Base-by-base conservation (phyloP, 371 early-diverging fungal species). In the Mortierella sp. region DNA sequence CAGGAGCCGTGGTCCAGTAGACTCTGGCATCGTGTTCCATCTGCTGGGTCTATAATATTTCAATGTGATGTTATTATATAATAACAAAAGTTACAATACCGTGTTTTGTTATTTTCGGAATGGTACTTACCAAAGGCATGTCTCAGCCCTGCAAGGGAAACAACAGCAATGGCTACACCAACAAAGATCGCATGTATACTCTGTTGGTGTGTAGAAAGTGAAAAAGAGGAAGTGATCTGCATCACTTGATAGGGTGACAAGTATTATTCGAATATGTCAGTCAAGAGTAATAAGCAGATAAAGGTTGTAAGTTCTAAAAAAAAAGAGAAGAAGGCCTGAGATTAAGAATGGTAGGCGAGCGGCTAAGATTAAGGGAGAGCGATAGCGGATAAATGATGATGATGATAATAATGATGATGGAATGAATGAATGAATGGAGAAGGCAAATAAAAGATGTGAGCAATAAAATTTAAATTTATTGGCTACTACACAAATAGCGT, bases 1-100 rank as follows among this genome's bases (percentile, higher is more conserved):
- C 88, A 89, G 68, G 76, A 76, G 34, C 73, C 73, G 7, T 86
- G 76, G 37, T 85, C 83, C 8, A 89, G 73, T 64, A 88, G 83
- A 43, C 85, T 76, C 40, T 81, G 67, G 35, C 89, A 89, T 15
- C 86, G 67, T 28, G 68, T 83, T 28, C 70, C 76, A 65, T 90
- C 86, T 37, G 76, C 72, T 3, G 83, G 79, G 29, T 82, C 86
- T 89, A 60, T 12, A 42, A 13, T 3, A 3, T 47, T 47, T 5
- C 7, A 54, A 6, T n/a, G n/a, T n/a, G n/a, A n/a, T n/a, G n/a
- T n/a, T n/a, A n/a, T n/a, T n/a, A 17, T n/a, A 49, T 26, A 37
- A 23, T 19, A 23, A 62, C 28, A 37, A 42, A 51, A 64, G 29
- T 6, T 3, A 32, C 22, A 29, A 6, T 60, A n/a, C n/a, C 13